Conservation (phyloP, 805 yeast genomes). For the Pichia eremophila region DNA sequence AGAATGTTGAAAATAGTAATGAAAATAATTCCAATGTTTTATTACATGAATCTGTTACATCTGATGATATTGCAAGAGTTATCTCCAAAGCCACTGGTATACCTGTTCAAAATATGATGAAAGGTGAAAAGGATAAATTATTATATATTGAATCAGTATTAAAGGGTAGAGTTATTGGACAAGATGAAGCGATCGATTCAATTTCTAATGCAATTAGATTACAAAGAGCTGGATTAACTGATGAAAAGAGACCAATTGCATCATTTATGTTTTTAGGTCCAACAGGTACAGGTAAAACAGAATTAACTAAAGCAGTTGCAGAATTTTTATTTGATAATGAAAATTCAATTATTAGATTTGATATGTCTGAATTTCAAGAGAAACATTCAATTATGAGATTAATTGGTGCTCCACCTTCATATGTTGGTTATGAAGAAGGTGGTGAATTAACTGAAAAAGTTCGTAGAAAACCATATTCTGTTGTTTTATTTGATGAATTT, state of each 20-base stretch:
- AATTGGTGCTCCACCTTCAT: conserved; percentile 98
- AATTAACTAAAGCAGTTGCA: conserved; percentile 85
- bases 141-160: conserved; percentile 78
- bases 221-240: conserved; percentile 93
- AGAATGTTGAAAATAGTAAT: conserved; percentile 24
- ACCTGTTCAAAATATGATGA: conserved; percentile 82
- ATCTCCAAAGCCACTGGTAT: conserved; percentile 93
- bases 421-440: conserved; percentile 90
- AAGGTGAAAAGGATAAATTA: conserved; percentile 89
- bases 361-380: conserved; percentile 97
- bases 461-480: conserved; percentile 89
- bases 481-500: conserved; percentile 88
- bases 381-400: conserved; percentile 83
- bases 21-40: conserved; percentile 23
- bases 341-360: conserved; percentile 79
- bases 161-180: conserved; percentile 79
- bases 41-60: conserved; percentile 84
- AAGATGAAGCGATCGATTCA: conserved; percentile 86
- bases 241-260: conserved; percentile 91
- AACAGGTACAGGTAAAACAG: conserved; percentile 98
- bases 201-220: conserved; percentile 90
- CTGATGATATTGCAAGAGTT: conserved; percentile 89
- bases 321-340: conserved; percentile 88
- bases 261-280: conserved; percentile 96
- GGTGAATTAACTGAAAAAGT: conserved; percentile 97